Conservation (phyloP, 2,329 filamentous ascomycete species). For the Phyllosticta paracitricarpa region DNA sequence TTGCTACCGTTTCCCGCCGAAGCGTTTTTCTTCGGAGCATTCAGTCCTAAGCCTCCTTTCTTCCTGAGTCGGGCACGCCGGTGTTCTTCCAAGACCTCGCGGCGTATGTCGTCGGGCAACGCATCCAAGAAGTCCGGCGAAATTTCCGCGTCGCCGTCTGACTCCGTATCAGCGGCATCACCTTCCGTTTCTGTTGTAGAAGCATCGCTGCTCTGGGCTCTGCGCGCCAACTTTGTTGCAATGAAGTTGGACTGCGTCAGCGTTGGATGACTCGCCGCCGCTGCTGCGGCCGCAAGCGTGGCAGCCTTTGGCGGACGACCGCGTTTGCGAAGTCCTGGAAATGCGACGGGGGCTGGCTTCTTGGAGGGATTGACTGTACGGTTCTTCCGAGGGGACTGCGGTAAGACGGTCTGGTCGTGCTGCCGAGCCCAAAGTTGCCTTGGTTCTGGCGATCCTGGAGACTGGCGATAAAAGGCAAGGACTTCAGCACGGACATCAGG, state of each 20-base stretch:
- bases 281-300: constrained; percentile 32
- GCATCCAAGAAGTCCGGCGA: constrained; percentile 64
- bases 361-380: constrained; percentile 40
- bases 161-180: constrained; percentile 9
- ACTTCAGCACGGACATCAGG: constrained; percentile 79
- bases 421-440: background rate
- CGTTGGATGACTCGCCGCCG: constrained; percentile 33
- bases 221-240: constrained; percentile 17
- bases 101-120: constrained; percentile 68
- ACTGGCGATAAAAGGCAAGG: constrained; percentile 53
- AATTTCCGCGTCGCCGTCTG: background rate
- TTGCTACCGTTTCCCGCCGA: background rate
- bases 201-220: constrained; percentile 20
- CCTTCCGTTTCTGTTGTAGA: constrained; percentile 21
- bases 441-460: background rate
- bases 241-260: constrained; percentile 68
- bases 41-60: background rate
- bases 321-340: constrained; percentile 52
- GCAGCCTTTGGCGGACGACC: constrained; percentile 33
- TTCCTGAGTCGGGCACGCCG: constrained; percentile 42
- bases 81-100: constrained; percentile 70
- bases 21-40: background rate
- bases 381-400: constrained; percentile 43
- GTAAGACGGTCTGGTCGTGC: constrained; percentile 25
- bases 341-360: constrained; percentile 43